Evolutionary conservation across 108 stramenopile genomes (phyloP).

Genomic region (Epithemia pelagica): DNA sequence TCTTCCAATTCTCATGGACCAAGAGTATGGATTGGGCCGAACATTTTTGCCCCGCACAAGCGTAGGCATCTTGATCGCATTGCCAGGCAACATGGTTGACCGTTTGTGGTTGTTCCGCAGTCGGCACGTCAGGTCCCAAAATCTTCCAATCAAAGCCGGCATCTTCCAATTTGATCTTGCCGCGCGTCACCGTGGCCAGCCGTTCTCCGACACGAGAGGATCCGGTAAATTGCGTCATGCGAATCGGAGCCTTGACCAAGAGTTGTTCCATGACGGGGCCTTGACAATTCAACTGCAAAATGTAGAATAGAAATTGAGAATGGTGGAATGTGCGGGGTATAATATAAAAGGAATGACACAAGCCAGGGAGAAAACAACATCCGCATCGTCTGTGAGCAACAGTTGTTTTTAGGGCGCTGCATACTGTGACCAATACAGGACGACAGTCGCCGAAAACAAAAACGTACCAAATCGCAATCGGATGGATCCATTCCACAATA

Average conservation of each 20-base stretch:
- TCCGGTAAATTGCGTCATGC: constrained; percentile 96
- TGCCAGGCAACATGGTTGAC: constrained; percentile 96
- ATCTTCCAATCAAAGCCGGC: constrained; percentile 99
- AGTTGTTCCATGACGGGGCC: constrained; percentile 85
- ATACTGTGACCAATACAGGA: too few relatives aligned
- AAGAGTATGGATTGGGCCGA: constrained; percentile 95
- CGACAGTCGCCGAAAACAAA: too few relatives aligned
- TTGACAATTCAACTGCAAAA: constrained; percentile 59
- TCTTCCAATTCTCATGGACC: constrained; percentile 89
- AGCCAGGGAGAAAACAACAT: too few relatives aligned
- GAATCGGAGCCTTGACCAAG: constrained; percentile 69
- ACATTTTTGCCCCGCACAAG: constrained; percentile 95
- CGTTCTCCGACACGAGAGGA: constrained; percentile 81
- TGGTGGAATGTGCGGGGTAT: too few relatives aligned
- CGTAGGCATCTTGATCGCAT: constrained; percentile 99
- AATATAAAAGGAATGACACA: too few relatives aligned
- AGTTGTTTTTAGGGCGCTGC: too few relatives aligned
- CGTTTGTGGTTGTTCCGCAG: too few relatives aligned
- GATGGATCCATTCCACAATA: constrained; percentile 85
- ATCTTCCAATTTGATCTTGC: constrained; percentile 78
- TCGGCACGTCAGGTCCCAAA: constrained; percentile 90
- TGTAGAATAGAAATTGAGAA: too few relatives aligned
- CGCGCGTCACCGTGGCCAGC: constrained; percentile 69
- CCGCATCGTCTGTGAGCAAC: too few relatives aligned
- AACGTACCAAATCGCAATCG: constrained; percentile 80